Base-by-base conservation (phyloP, 495 filamentous ascomycete species). In the Cercophora sp. region DNA sequence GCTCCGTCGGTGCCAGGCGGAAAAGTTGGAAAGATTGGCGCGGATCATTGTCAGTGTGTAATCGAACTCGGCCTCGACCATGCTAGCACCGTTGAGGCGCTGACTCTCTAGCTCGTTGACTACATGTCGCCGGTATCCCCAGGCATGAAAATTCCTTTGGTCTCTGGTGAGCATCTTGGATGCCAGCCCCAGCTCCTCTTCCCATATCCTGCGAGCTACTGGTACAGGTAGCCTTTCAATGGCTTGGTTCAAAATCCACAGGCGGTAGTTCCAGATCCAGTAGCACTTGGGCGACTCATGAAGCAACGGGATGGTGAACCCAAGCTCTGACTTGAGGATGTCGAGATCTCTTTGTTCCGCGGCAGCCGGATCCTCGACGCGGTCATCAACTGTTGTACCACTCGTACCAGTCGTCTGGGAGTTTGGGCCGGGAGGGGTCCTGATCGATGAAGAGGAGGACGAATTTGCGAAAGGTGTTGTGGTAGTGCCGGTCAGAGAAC, bases 221-320 rank as follows among this genome's bases (percentile, higher is more conserved):
- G 68, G 10, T 3, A 64, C 40, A 9, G 81, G 77, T 6, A 96
- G 75, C 27, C 83, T 74, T 9, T 70, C 65, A 35, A 84, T 85
- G 37, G 83, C 82, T 65, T 88, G 81, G 40, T 85, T 71, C 15
- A 99, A 73, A 1, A 91, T 72, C 93, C 94, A 97, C 10, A 84
- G 69, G n/a, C 93, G 85, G 70, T 96, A 88, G 66, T 94, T 95
- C 93, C 93, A 99, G 36, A 99, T 89, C 91, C 93, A 96, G 75
- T 99, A 99, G 75, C 93, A 97, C 72, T 99, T 99, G 20, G 93
- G 94, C 59, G 81, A 89, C 55, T 89, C 81, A 27, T 82, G 75
- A 31, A 97, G 82, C 10, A 99, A 77, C 2, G 89, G 89, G 31
- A 96, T 77, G 31, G 91, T 80, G 64, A 96, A 93, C 20, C 70